Base-by-base conservation (phyloP, 768 basidiomycete genomes). In the Suillus tomentosus region DNA sequence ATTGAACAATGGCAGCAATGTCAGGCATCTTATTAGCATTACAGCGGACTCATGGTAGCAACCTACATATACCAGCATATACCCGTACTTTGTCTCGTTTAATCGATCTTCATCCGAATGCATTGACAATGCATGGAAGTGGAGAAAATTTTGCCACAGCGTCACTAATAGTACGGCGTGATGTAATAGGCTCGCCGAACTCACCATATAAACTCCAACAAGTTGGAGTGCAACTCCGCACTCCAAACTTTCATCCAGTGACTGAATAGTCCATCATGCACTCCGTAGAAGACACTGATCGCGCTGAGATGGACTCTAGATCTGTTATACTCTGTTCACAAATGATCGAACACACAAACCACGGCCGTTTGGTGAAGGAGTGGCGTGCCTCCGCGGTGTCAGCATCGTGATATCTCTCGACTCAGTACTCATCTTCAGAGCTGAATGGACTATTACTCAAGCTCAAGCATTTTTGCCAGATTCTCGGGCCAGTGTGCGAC, bases 1-100 rank as follows among this genome's bases (percentile, higher is more conserved):
- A 78, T 19, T 82, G 68, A 74, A 54, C 24, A 48, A 15, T 24
- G 37, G 15, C 17, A 39, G 34, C 40, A 31, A 43, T 31, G 17
- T 19, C 31, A n/a, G 8, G 53, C 24, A 24, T 11, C 10, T 14
- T 56, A 36, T 31, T 34, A 19, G 5, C 10, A 24, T 54, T 6
- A 37, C 54, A 36, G 13, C 37, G 31, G 22, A 40, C 3, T 42
- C 24, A 17, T 40, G 8, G 15, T 27, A 22, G 31, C 15, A 60
- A n/a, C 34, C 10, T 36, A n/a, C 27, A 37, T 60, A 22, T 27
- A 40, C 42, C 22, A 37, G 27, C 9, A 13, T 39, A 51, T 53
- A 40, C 58, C 34, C n/a, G 7, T n/a, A 57, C 45, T 39, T 60
- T 51, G 10, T 22, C 34, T 3, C 36, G 9, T 57, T 57, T 40